phyloP scores from a whole-genome alignment of 768 basidiomycete species.

The Hydnum rufescens region DNA sequence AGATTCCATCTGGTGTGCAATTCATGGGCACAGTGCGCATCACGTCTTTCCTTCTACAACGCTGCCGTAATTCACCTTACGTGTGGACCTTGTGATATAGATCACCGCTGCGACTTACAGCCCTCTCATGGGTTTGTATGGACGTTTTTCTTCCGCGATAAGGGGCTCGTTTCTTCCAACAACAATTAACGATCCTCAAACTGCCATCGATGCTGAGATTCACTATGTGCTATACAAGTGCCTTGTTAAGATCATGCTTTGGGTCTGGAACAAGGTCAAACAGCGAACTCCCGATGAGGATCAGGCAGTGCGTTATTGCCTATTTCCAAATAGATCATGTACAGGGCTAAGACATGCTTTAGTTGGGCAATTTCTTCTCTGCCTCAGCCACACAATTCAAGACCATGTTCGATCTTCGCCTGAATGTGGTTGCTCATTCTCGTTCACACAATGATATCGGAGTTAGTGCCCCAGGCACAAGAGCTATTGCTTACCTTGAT shows the following conservation, averaged over 20 bases:
- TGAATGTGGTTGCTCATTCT: slow-evolving; percentile 28
- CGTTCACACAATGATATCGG: slow-evolving; percentile 13
- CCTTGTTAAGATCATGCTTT: slow-evolving; percentile 44
- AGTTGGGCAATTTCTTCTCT: slow-evolving; percentile 47
- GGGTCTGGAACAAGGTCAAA: slow-evolving; percentile 39
- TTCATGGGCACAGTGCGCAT: slow-evolving; percentile 40
- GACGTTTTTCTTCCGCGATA: too few relatives aligned
- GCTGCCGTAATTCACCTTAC: neutral
- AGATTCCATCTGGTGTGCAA: slow-evolving; percentile 48
- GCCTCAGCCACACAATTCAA: slow-evolving; percentile 37
- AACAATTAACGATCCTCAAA: slow-evolving; percentile 21
- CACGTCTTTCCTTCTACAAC: too few relatives aligned
- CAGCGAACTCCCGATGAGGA: slow-evolving; percentile 9
- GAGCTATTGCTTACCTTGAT: slow-evolving; percentile 37
- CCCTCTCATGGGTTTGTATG: too few relatives aligned
- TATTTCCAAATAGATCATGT: neutral
- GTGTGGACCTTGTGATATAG: neutral
- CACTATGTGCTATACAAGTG: slow-evolving; percentile 60
- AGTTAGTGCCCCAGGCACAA: slow-evolving; percentile 23
- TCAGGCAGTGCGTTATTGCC: slow-evolving; percentile 12
- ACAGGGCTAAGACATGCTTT: slow-evolving; percentile 2
- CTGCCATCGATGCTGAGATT: slow-evolving; percentile 30
- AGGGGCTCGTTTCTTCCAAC: too few relatives aligned
- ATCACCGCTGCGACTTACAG: slow-evolving; percentile 2
- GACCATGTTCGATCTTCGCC: slow-evolving; percentile 36